Evolutionary conservation across 2,329 filamentous ascomycete species (phyloP).

Genomic region (Ascocoryne sarcoides): DNA sequence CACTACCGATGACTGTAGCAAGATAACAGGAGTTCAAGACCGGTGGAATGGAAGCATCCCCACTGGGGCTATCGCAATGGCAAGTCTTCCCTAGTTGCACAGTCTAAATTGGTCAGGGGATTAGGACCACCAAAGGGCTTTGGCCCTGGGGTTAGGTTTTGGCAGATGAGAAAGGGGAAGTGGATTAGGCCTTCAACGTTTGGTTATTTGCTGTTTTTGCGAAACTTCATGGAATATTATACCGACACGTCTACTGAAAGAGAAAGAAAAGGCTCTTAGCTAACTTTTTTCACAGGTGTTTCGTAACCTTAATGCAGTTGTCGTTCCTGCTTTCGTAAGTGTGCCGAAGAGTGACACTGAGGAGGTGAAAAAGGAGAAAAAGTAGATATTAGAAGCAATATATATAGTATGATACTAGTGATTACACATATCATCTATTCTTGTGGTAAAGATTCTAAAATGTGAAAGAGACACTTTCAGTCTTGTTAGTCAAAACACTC

Average conservation of each 20-base stretch:
- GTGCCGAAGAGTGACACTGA: conserved; percentile 46
- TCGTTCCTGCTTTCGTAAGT: conserved; percentile 40
- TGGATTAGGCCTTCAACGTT: conserved; percentile 23
- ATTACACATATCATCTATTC: no score
- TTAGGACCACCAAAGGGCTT: conserved; percentile 13
- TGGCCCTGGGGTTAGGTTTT: conserved; percentile 33
- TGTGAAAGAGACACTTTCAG: no score
- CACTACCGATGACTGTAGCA: conserved; percentile 28
- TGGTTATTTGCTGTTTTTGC: conserved; percentile 12
- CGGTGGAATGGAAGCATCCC: conserved; percentile 46
- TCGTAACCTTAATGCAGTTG: conserved; percentile 41
- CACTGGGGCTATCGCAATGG: conserved; percentile 40
- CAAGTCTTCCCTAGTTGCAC: conserved; percentile 33
- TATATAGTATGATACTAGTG: no score
- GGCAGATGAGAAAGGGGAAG: conserved; percentile 33
- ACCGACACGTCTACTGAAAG: no score
- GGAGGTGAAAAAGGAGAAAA: conserved; percentile 36
- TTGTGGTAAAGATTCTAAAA: no score
- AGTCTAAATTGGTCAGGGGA: conserved; percentile 32
- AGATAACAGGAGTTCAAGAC: conserved; percentile 44
- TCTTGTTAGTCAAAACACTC: no score
- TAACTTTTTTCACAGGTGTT: conserved; percentile 34
- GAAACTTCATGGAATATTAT: no score
- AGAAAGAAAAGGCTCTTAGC: not conserved
- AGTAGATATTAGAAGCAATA: no score